These are phyloP conservation scores for Vanrija humicola DNA, from an alignment of 1,284 basidiomycete species.

Conservation along the genomic window DNA sequence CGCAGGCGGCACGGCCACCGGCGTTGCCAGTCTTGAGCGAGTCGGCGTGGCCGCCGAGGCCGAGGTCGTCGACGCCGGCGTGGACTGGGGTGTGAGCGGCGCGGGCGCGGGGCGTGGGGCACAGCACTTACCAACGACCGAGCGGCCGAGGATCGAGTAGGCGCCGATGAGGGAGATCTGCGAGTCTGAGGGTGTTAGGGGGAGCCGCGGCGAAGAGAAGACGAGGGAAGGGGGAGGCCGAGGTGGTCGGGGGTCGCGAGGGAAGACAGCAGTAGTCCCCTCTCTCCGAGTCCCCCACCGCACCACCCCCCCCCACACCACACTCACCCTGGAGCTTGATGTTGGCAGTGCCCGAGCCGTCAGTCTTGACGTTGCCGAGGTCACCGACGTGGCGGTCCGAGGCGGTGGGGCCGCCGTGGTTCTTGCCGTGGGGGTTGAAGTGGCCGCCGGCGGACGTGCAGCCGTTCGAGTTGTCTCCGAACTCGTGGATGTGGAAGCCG, in stretches of 20 bases:
- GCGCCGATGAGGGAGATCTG: conserved; percentile 66
- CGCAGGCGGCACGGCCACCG: conserved; percentile 66
- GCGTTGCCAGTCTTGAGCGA: conserved; percentile 71
- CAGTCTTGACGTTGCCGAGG: conserved; percentile 63
- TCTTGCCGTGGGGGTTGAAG: conserved; percentile 66
- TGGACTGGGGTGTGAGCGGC: conserved; percentile 56
- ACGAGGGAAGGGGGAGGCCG: background rate
- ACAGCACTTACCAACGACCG: conserved; percentile 21
- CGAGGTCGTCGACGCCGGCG: conserved; percentile 68
- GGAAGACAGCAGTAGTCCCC: no score
- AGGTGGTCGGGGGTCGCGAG: no score
- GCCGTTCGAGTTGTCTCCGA: conserved; percentile 49
- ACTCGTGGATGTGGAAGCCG: conserved; percentile 59
- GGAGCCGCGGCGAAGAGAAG: background rate
- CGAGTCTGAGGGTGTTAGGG: conserved; percentile 49
- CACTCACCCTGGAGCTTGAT: conserved; percentile 54
- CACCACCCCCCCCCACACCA: no score
- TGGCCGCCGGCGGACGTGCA: conserved; percentile 69
- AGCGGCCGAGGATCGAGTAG: conserved; percentile 64
- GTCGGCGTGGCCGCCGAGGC: conserved; percentile 62
- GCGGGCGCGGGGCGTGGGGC: conserved; percentile 46
- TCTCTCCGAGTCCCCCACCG: no score
- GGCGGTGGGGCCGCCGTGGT: conserved; percentile 61
- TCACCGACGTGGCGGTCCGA: conserved; percentile 68
- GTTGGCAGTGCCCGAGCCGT: conserved; percentile 56